A percentile compares a stretch with the other conserved stretches of the same genome.
Conservation (phyloP, 2,329 filamentous ascomycete genomes). For the Calonectria henricotiae region DNA sequence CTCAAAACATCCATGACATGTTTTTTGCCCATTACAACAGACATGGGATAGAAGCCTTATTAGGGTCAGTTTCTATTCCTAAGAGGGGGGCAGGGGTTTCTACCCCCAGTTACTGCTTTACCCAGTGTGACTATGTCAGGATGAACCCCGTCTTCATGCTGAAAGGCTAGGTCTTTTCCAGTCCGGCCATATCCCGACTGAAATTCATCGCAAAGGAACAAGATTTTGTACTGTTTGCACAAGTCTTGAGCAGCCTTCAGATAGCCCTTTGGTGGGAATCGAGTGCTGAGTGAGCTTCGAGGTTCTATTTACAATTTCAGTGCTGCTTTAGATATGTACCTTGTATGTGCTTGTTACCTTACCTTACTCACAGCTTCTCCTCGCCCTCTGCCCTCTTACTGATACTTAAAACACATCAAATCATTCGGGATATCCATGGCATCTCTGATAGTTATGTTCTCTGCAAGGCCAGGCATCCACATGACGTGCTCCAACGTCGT, state of each 20-base stretch:
- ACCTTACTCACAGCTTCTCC: too few species aligned
- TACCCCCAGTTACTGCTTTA: conserved; percentile 19
- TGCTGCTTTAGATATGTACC: too few species aligned
- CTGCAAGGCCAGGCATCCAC: conserved; percentile 14
- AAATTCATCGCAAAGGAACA: conserved; percentile 94
- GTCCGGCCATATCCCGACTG: conserved; percentile 94
- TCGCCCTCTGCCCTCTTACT: too few species aligned
- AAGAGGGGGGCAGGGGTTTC: too few species aligned
- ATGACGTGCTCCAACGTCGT: conserved; percentile 3
- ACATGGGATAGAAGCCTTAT: conserved; percentile 24
- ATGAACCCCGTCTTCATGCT: conserved; percentile 1
- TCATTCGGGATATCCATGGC: conserved; percentile 5
- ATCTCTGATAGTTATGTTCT: conserved; percentile 8
- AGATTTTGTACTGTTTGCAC: conserved; percentile 92
- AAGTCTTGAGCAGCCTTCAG: conserved; percentile 81
- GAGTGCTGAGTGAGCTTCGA: conserved; percentile 2
- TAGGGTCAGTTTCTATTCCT: neutral
- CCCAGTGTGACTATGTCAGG: conserved; percentile 17
- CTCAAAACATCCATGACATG: conserved; percentile 32
- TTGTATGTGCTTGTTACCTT: too few species aligned
- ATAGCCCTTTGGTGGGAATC: conserved; percentile 66
- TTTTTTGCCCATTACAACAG: conserved; percentile 35
- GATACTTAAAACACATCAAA: conserved; percentile 3
- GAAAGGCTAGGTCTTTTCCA: conserved; percentile 83
- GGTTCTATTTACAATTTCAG: too few species aligned